These are phyloP conservation scores for Austroboletus festivus DNA, from an alignment of 768 basidiomycete genomes.

Conservation along the genomic window DNA sequence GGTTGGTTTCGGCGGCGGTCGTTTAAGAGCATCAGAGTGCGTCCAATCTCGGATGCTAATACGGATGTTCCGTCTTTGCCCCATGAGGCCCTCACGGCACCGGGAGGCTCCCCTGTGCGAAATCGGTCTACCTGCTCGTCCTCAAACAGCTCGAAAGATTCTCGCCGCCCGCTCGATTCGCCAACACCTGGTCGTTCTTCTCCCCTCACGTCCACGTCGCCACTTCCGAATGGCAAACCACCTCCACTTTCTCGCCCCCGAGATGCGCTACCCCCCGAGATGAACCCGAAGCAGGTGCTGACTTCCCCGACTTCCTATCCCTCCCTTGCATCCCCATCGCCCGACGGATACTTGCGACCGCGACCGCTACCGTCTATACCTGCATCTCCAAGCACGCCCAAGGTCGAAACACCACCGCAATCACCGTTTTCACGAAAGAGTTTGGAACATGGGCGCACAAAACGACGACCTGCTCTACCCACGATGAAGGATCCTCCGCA, in stretches of 20 bases:
- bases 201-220: slow-evolving; percentile 5
- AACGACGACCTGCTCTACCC: slow-evolving; percentile 9
- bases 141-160: slow-evolving; percentile 26
- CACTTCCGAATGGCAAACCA: slow-evolving; percentile 14
- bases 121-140: slow-evolving; percentile 22
- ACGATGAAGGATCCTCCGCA: slow-evolving; percentile 2
- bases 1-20: slow-evolving; percentile 32
- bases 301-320: slow-evolving; percentile 11
- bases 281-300: slow-evolving; percentile 24
- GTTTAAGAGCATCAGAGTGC: slow-evolving; percentile 20
- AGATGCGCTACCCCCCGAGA: slow-evolving; percentile 11
- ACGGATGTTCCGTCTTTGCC: slow-evolving; percentile 13
- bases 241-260: not conserved
- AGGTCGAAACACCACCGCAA: slow-evolving; percentile 11
- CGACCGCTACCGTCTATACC: slow-evolving; percentile 29
- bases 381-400: slow-evolving; percentile 26
- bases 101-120: slow-evolving; percentile 19
- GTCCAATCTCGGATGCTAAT: slow-evolving; percentile 21
- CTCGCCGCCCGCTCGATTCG: slow-evolving; percentile 20
- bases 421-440: slow-evolving; percentile 18
- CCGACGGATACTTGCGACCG: slow-evolving; percentile 3
- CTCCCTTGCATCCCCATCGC: slow-evolving; percentile 8
- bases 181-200: slow-evolving; percentile 6
- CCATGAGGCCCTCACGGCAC: slow-evolving; percentile 7
- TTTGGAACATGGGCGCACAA: slow-evolving; percentile 14